Evolutionary conservation across 352 stramenopile species (phyloP).

Genomic region (Pythium plurisporium): DNA sequence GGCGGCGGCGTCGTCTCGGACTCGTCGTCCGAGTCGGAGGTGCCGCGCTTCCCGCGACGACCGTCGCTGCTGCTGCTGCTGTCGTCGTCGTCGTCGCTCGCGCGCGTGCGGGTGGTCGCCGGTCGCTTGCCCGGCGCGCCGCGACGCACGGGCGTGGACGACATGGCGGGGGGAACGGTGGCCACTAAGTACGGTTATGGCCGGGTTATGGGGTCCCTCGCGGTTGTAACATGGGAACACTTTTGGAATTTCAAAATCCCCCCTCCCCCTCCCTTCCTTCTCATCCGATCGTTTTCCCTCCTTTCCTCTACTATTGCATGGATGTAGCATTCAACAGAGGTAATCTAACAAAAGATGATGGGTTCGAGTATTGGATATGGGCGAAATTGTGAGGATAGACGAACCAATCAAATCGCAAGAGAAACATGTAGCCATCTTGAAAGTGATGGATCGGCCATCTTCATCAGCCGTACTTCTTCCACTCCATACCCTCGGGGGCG

Average conservation of each 20-base stretch:
- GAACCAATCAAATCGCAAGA: too few relatives aligned
- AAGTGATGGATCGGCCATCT: neutral
- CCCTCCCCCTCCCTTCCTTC: neutral
- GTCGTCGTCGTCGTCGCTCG: constrained; percentile 12
- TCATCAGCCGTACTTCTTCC: constrained; percentile 77
- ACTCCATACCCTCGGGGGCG: constrained; percentile 87
- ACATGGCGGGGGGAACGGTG: neutral
- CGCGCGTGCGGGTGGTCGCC: constrained; percentile 11
- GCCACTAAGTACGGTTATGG: constrained; percentile 11
- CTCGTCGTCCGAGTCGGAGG: neutral
- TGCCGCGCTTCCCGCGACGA: constrained; percentile 11
- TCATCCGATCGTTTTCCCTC: neutral
- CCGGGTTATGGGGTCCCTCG: neutral
- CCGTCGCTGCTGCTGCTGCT: constrained; percentile 19
- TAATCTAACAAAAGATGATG: neutral
- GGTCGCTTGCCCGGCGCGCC: constrained; percentile 16
- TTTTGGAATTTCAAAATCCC: too few relatives aligned
- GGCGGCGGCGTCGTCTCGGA: constrained; percentile 27
- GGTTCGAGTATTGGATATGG: neutral
- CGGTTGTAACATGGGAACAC: constrained; percentile 1
- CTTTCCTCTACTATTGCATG: neutral
- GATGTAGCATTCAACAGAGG: neutral
- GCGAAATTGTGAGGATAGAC: neutral
- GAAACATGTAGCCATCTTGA: constrained; percentile 1
- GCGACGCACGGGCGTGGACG: constrained; percentile 16